Conservation (phyloP, 2,329 filamentous ascomycete species). For the Neospermospora avenae region DNA sequence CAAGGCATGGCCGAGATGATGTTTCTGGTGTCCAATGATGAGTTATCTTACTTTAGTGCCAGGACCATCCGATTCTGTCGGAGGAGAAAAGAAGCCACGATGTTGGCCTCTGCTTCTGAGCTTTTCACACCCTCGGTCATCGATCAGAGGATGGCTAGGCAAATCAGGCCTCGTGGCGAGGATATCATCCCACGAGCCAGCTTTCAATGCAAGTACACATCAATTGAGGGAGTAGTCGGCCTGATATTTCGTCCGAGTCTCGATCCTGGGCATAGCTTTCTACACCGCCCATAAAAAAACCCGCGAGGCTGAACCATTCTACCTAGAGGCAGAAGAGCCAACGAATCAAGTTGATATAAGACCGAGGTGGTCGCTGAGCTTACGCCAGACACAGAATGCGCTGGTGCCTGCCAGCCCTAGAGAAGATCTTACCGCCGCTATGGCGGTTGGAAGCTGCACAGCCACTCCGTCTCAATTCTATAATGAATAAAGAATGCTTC, state of each 20-base stretch:
- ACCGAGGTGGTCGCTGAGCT: neutral
- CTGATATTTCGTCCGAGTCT: slow-evolving; percentile 15
- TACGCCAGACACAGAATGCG: slow-evolving; percentile 12
- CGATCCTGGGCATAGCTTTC: slow-evolving; percentile 10
- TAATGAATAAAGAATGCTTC: neutral
- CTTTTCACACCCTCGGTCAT: neutral
- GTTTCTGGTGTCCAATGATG: neutral
- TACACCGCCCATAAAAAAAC: slow-evolving; percentile 13
- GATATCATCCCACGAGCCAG: slow-evolving; percentile 8
- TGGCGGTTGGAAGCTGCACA: slow-evolving; percentile 4
- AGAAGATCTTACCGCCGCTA: neutral
- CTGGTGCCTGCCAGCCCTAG: slow-evolving; percentile 13
- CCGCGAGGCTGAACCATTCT: slow-evolving; percentile 23
- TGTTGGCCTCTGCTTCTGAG: slow-evolving; percentile 8
- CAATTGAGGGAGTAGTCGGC: slow-evolving; percentile 13
- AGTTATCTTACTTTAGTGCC: neutral
- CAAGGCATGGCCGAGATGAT: neutral
- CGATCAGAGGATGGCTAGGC: neutral
- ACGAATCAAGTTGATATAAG: neutral
- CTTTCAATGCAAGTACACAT: neutral
- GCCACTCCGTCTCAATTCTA: slow-evolving; percentile 13
- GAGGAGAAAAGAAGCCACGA: slow-evolving; percentile 8
- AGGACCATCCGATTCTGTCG: neutral
- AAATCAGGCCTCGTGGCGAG: slow-evolving; percentile 15
- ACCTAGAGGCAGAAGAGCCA: neutral